Evolutionary conservation across 805 yeast genomes (phyloP).

Genomic region (Nakazawaea ambrosiae): DNA sequence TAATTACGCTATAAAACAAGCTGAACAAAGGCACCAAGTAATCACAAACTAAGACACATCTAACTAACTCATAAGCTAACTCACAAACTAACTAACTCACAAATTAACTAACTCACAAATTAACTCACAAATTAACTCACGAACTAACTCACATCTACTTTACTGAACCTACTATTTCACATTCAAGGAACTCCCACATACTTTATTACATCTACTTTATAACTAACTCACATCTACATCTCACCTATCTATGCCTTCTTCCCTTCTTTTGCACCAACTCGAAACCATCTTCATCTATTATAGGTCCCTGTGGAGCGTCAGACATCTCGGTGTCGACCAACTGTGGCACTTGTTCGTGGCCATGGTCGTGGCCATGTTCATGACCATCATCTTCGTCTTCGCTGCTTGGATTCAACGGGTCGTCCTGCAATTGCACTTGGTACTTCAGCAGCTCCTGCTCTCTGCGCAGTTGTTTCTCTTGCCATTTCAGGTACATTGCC

Average conservation of each 20-base stretch:
- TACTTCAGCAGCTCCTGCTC: slow-evolving; percentile 16
- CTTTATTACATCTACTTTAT: too few relatives aligned
- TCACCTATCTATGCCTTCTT: slow-evolving; percentile 24
- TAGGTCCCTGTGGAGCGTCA: slow-evolving; percentile 40
- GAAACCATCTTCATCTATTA: slow-evolving; percentile 92
- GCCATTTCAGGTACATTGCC: slow-evolving; percentile 51
- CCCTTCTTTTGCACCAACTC: slow-evolving; percentile 76
- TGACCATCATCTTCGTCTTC: slow-evolving; percentile 36
- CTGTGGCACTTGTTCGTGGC: slow-evolving; percentile 12
- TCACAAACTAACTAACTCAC: not conserved
- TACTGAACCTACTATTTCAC: too few relatives aligned
- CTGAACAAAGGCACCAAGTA: too few relatives aligned
- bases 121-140: too few relatives aligned
- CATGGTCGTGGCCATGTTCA: slow-evolving; percentile 16
- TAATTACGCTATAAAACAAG: too few relatives aligned
- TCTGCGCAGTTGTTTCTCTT: slow-evolving; percentile 39
- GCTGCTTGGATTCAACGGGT: slow-evolving; percentile 56
- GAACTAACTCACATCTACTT: too few relatives aligned
- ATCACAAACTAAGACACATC: too few relatives aligned
- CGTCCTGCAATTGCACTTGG: slow-evolving; percentile 44
- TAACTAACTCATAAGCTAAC: not conserved
- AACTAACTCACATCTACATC: too few relatives aligned
- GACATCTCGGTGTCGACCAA: not conserved
- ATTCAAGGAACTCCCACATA: too few relatives aligned
- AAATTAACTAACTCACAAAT: not conserved